Percentiles rank a stretch among this genome's conserved stretches.
phyloP scores from a whole-genome alignment of 768 basidiomycete genomes.

The Pleurotus tuber-regium region DNA sequence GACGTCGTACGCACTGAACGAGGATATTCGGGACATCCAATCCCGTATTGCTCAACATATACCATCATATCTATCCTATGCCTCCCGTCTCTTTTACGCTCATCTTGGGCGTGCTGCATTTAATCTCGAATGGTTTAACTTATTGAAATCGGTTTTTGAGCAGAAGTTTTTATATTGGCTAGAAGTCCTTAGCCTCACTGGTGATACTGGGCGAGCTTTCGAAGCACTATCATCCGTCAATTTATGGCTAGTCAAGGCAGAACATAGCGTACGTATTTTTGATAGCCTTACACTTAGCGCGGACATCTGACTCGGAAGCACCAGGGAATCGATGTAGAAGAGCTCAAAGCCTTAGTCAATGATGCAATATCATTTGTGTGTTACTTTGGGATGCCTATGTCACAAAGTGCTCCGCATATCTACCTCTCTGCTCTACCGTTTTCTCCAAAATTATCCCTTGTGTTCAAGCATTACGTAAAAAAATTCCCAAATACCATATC shows the following conservation, averaged over 20 bases:
- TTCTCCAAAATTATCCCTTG: constrained; percentile 22
- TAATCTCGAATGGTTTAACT: constrained; percentile 7
- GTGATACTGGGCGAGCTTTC: constrained; percentile 13
- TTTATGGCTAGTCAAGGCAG: background rate
- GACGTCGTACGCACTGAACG: constrained; percentile 29
- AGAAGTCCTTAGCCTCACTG: constrained; percentile 29
- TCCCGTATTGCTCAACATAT: constrained; percentile 21
- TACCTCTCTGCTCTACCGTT: constrained; percentile 38
- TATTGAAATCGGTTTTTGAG: constrained; percentile 20
- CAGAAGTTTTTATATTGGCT: constrained; percentile 33
- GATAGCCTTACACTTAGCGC: too few relatives aligned
- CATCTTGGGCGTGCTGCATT: constrained; percentile 20
- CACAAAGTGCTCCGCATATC: constrained; percentile 31
- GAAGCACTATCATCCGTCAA: constrained; percentile 4
- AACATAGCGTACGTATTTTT: too few relatives aligned
- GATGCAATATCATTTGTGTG: constrained; percentile 29
- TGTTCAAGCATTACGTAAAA: constrained; percentile 16
- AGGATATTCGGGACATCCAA: constrained; percentile 19
- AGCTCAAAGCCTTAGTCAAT: constrained; percentile 13
- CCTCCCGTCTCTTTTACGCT: constrained; percentile 34
- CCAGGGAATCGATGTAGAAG: too few relatives aligned
- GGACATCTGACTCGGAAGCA: too few relatives aligned
- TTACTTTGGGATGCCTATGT: constrained; percentile 25
- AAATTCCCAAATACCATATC: too few relatives aligned
- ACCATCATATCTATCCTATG: constrained; percentile 28